phyloP scores from a whole-genome alignment of 1,139 yeast species.

The Hyphopichia wangnamkhiaoensis region DNA sequence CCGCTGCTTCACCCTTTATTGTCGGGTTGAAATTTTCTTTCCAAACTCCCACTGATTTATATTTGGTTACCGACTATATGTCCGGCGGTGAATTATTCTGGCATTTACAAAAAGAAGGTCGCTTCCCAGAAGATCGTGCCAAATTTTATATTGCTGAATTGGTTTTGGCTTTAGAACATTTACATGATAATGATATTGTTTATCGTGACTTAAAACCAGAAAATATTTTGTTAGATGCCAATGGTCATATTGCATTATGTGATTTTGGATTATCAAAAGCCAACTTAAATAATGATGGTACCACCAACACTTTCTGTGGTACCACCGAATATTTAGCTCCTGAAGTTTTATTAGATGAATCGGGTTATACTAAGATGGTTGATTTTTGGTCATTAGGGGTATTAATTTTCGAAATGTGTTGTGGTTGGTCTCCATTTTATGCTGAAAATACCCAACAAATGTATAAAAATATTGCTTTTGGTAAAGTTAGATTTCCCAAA shows the following conservation, averaged over 20 bases:
- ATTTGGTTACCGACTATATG: conserved; percentile 95
- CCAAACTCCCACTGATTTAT: conserved; percentile 90
- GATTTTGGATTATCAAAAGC: conserved; percentile 96
- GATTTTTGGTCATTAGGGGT: conserved; percentile 88
- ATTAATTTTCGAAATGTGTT: conserved; percentile 83
- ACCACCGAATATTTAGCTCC: conserved; percentile 95
- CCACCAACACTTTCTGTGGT: conserved; percentile 94
- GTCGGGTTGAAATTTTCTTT: conserved; percentile 94
- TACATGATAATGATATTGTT: conserved; percentile 88
- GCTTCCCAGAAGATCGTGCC: conserved; percentile 84
- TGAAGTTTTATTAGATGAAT: conserved; percentile 76
- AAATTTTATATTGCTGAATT: conserved; percentile 94
- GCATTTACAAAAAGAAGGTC: conserved; percentile 89
- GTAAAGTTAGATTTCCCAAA: conserved; percentile 94
- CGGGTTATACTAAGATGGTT: conserved; percentile 84
- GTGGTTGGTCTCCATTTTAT: conserved; percentile 99
- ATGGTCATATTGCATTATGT: conserved; percentile 96
- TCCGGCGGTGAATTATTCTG: conserved; percentile 96
- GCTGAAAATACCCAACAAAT: conserved; percentile 97
- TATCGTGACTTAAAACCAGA: conserved; percentile 96
- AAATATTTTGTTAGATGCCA: conserved; percentile 87
- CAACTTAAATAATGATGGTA: conserved; percentile 85
- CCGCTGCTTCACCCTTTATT: conserved; percentile 84
- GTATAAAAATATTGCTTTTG: conserved; percentile 98
- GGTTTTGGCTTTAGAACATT: conserved; percentile 85